A percentile compares a stretch with the other conserved stretches of the same genome.
phyloP scores from a whole-genome alignment of 163 green algal genomes.

The Dunaliella salina region DNA sequence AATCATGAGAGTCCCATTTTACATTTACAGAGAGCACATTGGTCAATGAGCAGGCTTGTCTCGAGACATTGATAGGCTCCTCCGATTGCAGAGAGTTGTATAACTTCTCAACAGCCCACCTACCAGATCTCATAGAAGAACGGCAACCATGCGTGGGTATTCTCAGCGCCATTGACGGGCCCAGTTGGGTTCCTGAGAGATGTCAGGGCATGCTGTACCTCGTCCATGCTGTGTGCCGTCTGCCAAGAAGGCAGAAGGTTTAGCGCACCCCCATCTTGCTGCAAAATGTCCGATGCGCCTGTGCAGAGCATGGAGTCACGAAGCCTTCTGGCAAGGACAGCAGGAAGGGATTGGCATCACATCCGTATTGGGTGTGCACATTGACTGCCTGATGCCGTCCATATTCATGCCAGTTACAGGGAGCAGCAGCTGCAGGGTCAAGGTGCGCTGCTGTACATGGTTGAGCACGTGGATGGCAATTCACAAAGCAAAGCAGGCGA shows the following conservation, averaged over 20 bases:
- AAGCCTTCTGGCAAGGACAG: neutral
- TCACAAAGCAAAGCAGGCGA: no score
- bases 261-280: neutral
- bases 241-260: neutral
- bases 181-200: neutral
- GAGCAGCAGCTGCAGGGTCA: no score
- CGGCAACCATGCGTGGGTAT: neutral
- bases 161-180: neutral
- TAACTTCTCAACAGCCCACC: no score
- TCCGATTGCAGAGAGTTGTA: neutral
- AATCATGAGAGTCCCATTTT: neutral
- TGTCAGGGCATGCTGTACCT: neutral
- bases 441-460: no score
- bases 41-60: neutral
- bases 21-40: neutral
- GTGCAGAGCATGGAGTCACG: neutral
- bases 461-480: no score
- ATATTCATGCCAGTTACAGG: no score
- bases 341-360: neutral
- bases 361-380: neutral
- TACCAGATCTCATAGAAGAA: conserved; percentile 2
- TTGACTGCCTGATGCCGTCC: neutral
- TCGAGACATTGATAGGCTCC: neutral
- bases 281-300: neutral
- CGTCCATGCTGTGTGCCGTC: neutral